phyloP scores from a whole-genome alignment of 257 asterid species.

The Nicotiana undulata region DNA sequence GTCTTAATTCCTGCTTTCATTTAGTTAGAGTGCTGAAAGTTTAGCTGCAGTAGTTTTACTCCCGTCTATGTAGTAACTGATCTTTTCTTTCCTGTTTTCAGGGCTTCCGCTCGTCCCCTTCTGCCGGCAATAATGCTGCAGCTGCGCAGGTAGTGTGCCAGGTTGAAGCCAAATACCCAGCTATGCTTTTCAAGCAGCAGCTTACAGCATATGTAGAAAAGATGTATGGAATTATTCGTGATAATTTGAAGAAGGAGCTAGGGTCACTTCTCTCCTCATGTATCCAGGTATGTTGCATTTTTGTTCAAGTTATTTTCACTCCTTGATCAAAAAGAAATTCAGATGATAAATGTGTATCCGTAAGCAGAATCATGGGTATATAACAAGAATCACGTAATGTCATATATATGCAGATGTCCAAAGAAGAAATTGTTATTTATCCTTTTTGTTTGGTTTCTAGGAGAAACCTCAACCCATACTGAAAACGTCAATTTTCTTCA shows the following conservation, averaged over 20 bases:
- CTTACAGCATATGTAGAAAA: slow-evolving; percentile 96
- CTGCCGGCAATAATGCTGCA: slow-evolving; percentile 55
- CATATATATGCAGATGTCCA: neutral
- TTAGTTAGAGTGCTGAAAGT: neutral
- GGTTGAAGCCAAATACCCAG: slow-evolving; percentile 95
- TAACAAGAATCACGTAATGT: neutral
- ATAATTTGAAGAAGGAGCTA: slow-evolving; percentile 81
- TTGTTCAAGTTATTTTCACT: neutral
- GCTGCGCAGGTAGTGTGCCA: slow-evolving; percentile 53
- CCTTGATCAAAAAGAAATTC: neutral
- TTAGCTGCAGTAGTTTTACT: neutral
- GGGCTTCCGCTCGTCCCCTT: slow-evolving; percentile 91
- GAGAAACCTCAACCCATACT: no score
- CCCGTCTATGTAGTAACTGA: neutral
- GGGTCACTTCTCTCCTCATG: slow-evolving; percentile 69
- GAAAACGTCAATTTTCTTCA: no score
- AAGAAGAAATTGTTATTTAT: no score
- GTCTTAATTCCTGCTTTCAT: neutral
- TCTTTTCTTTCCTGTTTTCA: slow-evolving; percentile 16
- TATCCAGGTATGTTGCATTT: slow-evolving; percentile 57
- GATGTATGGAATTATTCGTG: slow-evolving; percentile 93
- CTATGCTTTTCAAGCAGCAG: slow-evolving; percentile 96
- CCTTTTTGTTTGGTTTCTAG: no score
- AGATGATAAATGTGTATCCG: neutral
- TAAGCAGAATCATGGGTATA: neutral